A percentile compares a stretch with the other conserved stretches of the same genome.
These are phyloP conservation scores for Apiospora hydei DNA, from an alignment of 2,329 filamentous ascomycete species.

Conservation along the genomic window DNA sequence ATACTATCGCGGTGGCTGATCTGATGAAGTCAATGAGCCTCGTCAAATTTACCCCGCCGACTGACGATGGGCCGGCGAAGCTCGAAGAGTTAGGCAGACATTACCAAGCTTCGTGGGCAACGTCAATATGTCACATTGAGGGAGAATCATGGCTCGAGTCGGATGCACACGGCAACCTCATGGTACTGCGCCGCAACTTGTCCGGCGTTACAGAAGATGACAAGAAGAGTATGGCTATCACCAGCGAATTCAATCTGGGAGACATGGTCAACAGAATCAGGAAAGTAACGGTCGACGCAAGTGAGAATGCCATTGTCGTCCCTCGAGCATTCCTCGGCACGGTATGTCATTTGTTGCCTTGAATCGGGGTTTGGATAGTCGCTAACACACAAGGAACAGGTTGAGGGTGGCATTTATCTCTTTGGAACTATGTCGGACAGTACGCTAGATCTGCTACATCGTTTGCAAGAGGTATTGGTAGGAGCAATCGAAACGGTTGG, in stretches of 20 bases:
- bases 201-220: conserved; percentile 80
- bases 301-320: conserved; percentile 71
- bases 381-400: conserved; percentile 54
- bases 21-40: conserved; percentile 92
- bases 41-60: conserved; percentile 71
- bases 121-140: conserved; percentile 76
- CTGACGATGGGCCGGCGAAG: conserved; percentile 63
- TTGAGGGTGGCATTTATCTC: conserved; percentile 91
- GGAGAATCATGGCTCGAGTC: conserved; percentile 80
- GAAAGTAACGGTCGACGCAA: conserved; percentile 71
- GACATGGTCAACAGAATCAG: conserved; percentile 94
- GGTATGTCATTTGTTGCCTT: conserved; percentile 58
- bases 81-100: conserved; percentile 81
- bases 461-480: conserved; percentile 77
- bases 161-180: conserved; percentile 87
- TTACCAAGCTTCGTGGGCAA: conserved; percentile 82
- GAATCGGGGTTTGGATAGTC: background rate
- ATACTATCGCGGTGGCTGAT: conserved; percentile 84
- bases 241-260: conserved; percentile 83
- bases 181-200: conserved; percentile 78
- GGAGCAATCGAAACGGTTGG: conserved; percentile 73
- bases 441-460: conserved; percentile 81
- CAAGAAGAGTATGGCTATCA: conserved; percentile 72
- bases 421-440: conserved; percentile 78
- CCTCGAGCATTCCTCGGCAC: conserved; percentile 90